Evolutionary conservation across 1,284 basidiomycete species (phyloP), one percentile per base, ranked within the genome.

Genomic region (Boletus sp.): DNA sequence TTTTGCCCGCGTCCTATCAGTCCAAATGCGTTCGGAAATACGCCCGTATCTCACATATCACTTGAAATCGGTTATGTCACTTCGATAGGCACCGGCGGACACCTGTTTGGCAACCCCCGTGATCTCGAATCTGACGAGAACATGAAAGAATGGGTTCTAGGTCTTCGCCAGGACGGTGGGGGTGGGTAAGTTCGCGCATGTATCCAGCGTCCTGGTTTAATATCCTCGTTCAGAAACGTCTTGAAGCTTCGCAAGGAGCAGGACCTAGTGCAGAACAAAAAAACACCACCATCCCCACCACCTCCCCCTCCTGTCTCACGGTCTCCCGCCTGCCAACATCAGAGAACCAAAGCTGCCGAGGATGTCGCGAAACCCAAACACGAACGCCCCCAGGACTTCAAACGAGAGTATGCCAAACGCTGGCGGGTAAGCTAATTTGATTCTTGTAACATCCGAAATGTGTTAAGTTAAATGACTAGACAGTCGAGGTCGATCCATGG

Each of bases 151-250:
- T 88, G 85, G 85, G 68, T 77, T 18, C 63, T 76, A 13, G 84
- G 81, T 13, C 68, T 87, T 52, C 76, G 75, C 55, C 65, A 78
- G 54, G 76, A 77, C 46, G 84, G 83, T 29, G 83, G 84, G 52
- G 81, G 75, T 63, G 84, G 83, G 83, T 84, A 66, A 68, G 78
- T 73, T 61, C 11, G 24, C 12, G 42, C 52, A 55, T 52, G 58
- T 24, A 22, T 46, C 36, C 49, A 42, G 39, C 11, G 20, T 42
- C 53, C 29, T 33, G 29, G n/a, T 55, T 60, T 58, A 53, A 67
- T 61, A 22, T 36, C 49, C 7, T n/a, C n/a, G 15, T 43, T 22
- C 55, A 82, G 80, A 35, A 82, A 83, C 56, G 61, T 81, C 36
- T 68, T 83, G 36, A 80, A 76, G 64, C 65, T 77, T 42, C 74